Percentiles rank a stretch among this genome's conserved stretches.
Evolutionary conservation across 306 rosid genomes (phyloP).

Genomic region (Vigna trinervia): DNA sequence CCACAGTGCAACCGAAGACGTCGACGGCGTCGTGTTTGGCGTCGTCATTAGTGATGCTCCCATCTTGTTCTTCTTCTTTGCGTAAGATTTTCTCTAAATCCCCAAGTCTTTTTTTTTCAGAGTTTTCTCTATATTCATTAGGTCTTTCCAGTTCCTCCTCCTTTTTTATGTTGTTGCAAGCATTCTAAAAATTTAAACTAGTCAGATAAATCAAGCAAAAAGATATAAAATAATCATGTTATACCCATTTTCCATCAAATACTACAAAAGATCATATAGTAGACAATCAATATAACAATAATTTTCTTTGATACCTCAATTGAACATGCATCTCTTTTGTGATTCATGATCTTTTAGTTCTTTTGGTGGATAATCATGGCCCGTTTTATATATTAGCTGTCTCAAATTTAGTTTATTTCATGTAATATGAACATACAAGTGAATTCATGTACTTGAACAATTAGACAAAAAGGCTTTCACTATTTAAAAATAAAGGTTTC

Average conservation of each 20-base stretch:
- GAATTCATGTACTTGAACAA: background rate
- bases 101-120: background rate
- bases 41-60: no score
- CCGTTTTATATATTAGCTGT: background rate
- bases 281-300: background rate
- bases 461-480: background rate
- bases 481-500: background rate
- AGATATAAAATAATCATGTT: background rate
- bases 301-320: background rate
- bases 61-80: no score
- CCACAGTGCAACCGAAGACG: no score
- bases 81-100: no score
- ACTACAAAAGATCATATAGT: background rate
- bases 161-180: conserved; percentile 45
- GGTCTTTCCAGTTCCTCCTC: conserved; percentile 39
- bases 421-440: background rate
- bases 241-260: conserved; percentile 13
- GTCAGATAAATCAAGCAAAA: background rate
- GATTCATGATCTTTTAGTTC: background rate
- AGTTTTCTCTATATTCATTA: conserved; percentile 44
- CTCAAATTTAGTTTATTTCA: background rate
- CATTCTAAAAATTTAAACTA: conserved; percentile 51
- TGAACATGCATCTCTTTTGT: no score
- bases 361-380: background rate
- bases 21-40: no score